Conservation (phyloP, 331 rosid genomes). For the Acacia pycnantha region DNA sequence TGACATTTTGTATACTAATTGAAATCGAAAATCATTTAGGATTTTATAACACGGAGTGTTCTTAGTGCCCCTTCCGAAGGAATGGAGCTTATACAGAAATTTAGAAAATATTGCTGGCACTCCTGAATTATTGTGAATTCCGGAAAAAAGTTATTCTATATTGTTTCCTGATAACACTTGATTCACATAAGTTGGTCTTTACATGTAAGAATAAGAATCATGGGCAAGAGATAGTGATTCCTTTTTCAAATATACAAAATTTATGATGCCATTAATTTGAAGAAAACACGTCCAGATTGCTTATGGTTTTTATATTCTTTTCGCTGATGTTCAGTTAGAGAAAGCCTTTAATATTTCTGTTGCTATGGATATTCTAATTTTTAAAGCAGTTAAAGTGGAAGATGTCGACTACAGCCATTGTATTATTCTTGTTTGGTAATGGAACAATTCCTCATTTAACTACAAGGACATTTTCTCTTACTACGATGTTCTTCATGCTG, state of each 20-base stretch:
- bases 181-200: neutral
- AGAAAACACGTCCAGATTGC: neutral
- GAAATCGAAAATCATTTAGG: neutral
- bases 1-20: neutral
- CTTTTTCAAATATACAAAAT: neutral
- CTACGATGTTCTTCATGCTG: neutral
- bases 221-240: neutral
- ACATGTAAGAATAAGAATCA: neutral
- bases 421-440: neutral
- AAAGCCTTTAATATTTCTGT: neutral
- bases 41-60: neutral
- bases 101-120: neutral
- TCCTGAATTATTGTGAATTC: neutral
- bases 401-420: neutral
- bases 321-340: neutral
- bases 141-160: neutral
- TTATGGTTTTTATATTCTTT: neutral
- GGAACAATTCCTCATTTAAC: neutral
- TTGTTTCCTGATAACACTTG: neutral
- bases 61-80: slow-evolving; percentile 5
- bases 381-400: neutral
- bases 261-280: neutral
- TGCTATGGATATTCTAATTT: neutral
- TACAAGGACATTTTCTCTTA: neutral
- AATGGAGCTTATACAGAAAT: neutral